These are phyloP conservation scores for Beauveria australis DNA, from an alignment of 2,329 filamentous ascomycete species.

Conservation along the genomic window DNA sequence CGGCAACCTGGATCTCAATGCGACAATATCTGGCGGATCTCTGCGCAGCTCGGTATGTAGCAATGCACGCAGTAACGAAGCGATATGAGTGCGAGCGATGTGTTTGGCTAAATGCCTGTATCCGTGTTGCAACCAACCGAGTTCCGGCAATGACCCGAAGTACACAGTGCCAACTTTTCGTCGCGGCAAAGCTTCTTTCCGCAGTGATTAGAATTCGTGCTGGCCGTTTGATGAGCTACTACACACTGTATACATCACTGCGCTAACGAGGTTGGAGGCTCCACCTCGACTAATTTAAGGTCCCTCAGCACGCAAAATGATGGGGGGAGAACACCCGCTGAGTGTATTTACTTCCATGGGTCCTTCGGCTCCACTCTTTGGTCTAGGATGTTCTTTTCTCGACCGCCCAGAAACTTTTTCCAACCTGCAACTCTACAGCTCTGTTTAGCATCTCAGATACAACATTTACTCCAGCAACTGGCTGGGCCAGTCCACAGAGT, in stretches of 20 bases:
- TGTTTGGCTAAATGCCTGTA: conserved; percentile 5
- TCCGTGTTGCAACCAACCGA: background rate
- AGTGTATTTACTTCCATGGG: too few relatives aligned
- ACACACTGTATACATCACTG: conserved; percentile 3
- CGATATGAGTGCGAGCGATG: conserved; percentile 1
- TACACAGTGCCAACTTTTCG: background rate
- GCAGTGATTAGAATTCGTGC: background rate
- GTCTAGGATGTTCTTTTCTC: background rate
- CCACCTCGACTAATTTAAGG: background rate
- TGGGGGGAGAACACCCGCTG: background rate
- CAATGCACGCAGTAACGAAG: conserved; percentile 1
- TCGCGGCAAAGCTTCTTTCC: background rate
- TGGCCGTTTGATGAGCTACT: background rate
- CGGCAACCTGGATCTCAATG: background rate
- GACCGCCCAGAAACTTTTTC: conserved; percentile 7
- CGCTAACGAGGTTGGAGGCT: background rate
- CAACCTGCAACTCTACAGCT: background rate
- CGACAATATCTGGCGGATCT: background rate
- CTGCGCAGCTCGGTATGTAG: background rate
- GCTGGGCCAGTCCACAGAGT: background rate
- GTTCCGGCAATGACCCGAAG: conserved; percentile 4
- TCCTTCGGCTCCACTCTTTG: background rate
- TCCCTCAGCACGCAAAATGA: background rate
- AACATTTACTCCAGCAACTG: conserved; percentile 10
- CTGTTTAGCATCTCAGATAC: background rate